These are phyloP conservation scores for Plicaturopsis crispa DNA, from an alignment of 768 basidiomycete genomes.

Conservation along the genomic window DNA sequence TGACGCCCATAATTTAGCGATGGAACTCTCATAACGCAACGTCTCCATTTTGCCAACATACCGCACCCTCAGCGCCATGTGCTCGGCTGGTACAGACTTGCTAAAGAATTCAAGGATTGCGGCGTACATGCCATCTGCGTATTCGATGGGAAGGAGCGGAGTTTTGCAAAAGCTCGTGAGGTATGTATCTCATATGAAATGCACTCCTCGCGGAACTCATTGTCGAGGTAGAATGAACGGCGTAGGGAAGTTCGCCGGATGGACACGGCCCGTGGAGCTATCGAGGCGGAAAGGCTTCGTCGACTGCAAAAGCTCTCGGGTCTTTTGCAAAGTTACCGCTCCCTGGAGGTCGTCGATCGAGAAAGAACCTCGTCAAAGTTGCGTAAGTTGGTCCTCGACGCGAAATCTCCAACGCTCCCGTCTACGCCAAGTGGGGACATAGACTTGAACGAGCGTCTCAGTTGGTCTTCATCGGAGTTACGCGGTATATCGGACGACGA, in stretches of 20 bases:
- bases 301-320: conserved; percentile 40
- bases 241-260: conserved; percentile 42
- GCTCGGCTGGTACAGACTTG: conserved; percentile 69
- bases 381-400: conserved; percentile 10
- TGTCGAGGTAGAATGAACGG: conserved; percentile 43
- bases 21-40: conserved; percentile 80
- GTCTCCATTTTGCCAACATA: conserved; percentile 64
- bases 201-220: conserved; percentile 4
- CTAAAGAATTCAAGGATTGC: conserved; percentile 50
- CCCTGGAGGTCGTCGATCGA: conserved; percentile 21
- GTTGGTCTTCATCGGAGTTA: too few species aligned
- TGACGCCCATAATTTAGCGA: conserved; percentile 37
- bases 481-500: too few species aligned
- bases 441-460: too few species aligned
- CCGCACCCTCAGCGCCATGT: conserved; percentile 65
- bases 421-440: conserved; percentile 4
- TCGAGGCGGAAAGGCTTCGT: conserved; percentile 51
- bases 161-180: conserved; percentile 63
- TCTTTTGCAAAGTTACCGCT: conserved; percentile 29
- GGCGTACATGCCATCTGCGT: conserved; percentile 63
- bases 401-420: conserved; percentile 2
- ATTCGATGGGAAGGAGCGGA: conserved; percentile 70
- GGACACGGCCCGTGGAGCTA: conserved; percentile 39
- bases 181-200: conserved; percentile 25
- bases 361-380: conserved; percentile 21